Evolutionary conservation across 768 basidiomycete genomes (phyloP).

Genomic region (Boletus subparvulus): DNA sequence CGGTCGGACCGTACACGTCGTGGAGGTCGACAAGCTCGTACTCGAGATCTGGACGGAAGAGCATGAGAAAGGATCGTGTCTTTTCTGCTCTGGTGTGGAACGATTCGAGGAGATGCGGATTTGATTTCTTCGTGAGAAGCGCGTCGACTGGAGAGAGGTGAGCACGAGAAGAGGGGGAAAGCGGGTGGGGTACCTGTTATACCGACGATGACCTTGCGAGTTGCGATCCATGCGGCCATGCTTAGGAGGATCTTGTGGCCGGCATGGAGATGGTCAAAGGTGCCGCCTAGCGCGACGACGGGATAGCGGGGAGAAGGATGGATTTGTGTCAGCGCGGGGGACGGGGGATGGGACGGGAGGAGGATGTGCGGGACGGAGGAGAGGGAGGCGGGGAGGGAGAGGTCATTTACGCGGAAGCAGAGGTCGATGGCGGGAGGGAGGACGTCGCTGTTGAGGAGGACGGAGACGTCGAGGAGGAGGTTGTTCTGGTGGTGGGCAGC

Average conservation of each 20-base stretch:
- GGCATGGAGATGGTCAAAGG: conserved; percentile 96
- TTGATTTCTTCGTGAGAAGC: conserved; percentile 68
- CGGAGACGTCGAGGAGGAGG: conserved; percentile 74
- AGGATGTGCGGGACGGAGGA: conserved; percentile 34
- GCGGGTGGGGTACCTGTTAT: conserved; percentile 60
- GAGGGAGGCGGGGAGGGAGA: conserved; percentile 41
- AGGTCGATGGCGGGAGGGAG: conserved; percentile 40
- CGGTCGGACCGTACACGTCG: conserved; percentile 93
- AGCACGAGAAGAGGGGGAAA: conserved; percentile 6
- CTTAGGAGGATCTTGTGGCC: conserved; percentile 97
- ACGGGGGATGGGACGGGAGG: conserved; percentile 10
- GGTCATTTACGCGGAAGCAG: conserved; percentile 46
- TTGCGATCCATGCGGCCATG: conserved; percentile 84
- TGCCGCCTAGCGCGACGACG: conserved; percentile 88
- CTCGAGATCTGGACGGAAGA: conserved; percentile 65
- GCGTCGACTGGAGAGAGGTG: conserved; percentile 53
- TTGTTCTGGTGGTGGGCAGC: conserved; percentile 66
- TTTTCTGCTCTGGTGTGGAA: conserved; percentile 52
- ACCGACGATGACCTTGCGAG: conserved; percentile 83
- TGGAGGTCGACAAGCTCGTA: conserved; percentile 71
- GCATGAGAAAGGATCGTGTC: conserved; percentile 66
- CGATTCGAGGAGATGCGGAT: conserved; percentile 65
- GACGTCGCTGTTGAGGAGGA: conserved; percentile 61
- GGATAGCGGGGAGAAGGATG: conserved; percentile 48
- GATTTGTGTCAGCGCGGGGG: not conserved